Conservation (phyloP, 179 eudicot species). For the Spergularia azorica region DNA sequence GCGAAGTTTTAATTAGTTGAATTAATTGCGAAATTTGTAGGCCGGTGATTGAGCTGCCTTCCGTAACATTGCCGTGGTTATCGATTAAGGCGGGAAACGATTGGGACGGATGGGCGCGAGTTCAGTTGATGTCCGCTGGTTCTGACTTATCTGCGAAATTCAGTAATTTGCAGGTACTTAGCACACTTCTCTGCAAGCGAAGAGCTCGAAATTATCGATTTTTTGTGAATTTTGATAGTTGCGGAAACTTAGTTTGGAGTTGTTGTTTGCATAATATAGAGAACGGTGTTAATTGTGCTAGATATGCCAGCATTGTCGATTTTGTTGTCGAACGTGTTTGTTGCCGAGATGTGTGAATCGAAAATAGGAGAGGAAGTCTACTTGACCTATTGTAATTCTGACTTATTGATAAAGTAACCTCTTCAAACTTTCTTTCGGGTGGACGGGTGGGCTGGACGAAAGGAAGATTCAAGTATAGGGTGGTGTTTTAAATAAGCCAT, state of each 20-base stretch:
- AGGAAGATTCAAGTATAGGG: background rate
- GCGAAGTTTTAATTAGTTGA: no score
- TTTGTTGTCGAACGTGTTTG: no score
- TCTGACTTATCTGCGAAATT: slow-evolving; percentile 83
- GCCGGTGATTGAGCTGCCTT: slow-evolving; percentile 65
- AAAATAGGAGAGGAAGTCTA: background rate
- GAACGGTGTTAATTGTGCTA: background rate
- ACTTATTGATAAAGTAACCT: background rate
- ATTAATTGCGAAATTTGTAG: slow-evolving; percentile 30
- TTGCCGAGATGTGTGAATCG: no score
- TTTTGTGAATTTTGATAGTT: background rate
- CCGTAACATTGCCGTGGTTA: slow-evolving; percentile 48
- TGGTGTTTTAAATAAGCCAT: background rate
- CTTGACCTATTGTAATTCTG: background rate
- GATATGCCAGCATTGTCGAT: no score
- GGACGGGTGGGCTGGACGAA: background rate
- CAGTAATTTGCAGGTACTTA: slow-evolving; percentile 70
- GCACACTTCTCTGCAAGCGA: background rate
- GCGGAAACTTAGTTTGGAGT: no score
- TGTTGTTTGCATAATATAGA: background rate
- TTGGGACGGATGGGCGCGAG: slow-evolving; percentile 84
- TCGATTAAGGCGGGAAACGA: slow-evolving; percentile 34
- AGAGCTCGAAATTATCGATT: background rate
- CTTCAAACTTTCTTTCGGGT: background rate
- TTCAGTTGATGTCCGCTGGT: slow-evolving; percentile 73